Conservation (phyloP, 345 rosid genomes). For the Atalantia buxifolia region DNA sequence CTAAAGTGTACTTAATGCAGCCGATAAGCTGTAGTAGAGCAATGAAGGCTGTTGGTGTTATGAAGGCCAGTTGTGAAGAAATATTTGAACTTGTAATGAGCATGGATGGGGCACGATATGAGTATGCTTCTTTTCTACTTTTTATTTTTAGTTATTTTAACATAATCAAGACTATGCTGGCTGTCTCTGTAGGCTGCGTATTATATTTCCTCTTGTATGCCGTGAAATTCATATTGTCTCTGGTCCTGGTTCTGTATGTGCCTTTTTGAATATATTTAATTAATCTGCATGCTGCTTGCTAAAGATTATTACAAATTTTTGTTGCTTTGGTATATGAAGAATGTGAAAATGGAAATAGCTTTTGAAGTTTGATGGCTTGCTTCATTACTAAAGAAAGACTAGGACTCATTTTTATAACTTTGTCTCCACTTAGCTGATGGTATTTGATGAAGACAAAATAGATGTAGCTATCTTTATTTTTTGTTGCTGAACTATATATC, state of each 20-base stretch:
- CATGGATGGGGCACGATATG: slow-evolving; percentile 98
- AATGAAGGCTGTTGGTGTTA: slow-evolving; percentile 99
- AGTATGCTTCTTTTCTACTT: slow-evolving; percentile 58
- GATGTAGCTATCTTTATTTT: background rate
- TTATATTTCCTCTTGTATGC: background rate
- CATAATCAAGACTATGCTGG: background rate
- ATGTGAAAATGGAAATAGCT: too few species aligned
- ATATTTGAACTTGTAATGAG: slow-evolving; percentile 97
- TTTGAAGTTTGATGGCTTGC: too few species aligned
- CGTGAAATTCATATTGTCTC: background rate
- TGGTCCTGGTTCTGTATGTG: background rate
- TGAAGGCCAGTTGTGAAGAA: slow-evolving; percentile 96
- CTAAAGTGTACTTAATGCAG: slow-evolving; percentile 43
- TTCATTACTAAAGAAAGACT: too few species aligned
- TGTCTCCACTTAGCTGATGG: background rate
- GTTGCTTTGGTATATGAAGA: too few species aligned
- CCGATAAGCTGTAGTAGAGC: slow-evolving; percentile 99
- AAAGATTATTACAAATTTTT: too few species aligned
- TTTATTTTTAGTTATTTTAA: background rate
- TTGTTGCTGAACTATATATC: background rate
- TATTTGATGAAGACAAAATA: background rate
- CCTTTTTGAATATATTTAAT: background rate
- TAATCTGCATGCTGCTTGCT: too few species aligned
- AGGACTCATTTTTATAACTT: background rate
- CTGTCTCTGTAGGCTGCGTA: background rate